A percentile compares a stretch with the other conserved stretches of the same genome.
These are phyloP conservation scores for Cryptosporidium parvum DNA, from an alignment of 169 alveolate genomes.

Conservation along the genomic window DNA sequence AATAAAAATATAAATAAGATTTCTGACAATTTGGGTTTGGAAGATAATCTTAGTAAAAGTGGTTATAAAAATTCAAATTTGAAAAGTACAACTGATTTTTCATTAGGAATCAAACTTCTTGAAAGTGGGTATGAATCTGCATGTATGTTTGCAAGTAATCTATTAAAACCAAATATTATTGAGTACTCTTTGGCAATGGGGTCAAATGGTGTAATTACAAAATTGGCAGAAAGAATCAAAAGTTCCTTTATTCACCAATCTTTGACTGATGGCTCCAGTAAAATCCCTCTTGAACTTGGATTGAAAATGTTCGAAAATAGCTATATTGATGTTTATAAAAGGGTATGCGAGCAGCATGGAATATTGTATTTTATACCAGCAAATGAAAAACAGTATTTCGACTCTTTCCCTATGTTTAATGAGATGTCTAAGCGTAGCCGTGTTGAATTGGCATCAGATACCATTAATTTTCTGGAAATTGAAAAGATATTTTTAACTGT, in stretches of 20 bases:
- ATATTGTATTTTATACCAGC: constrained; percentile 16
- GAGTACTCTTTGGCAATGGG: constrained; percentile 19
- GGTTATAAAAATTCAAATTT: background rate
- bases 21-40: constrained; percentile 5
- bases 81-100: background rate
- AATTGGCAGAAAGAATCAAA: background rate
- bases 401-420: constrained; percentile 31
- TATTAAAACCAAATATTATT: constrained; percentile 21
- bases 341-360: constrained; percentile 74
- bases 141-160: background rate
- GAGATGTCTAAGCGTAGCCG: constrained; percentile 3
- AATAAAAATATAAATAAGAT: constrained; percentile 26
- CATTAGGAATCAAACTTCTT: background rate
- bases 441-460: constrained; percentile 44
- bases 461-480: constrained; percentile 32
- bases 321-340: constrained; percentile 38
- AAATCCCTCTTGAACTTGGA: constrained; percentile 54
- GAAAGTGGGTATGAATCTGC: constrained; percentile 45
- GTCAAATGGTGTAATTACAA: background rate
- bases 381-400: background rate
- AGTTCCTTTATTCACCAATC: constrained; percentile 62
- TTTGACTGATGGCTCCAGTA: constrained; percentile 45
- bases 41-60: background rate
- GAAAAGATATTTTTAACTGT: constrained; percentile 28
- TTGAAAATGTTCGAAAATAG: constrained; percentile 39